phyloP scores from a whole-genome alignment of 2,329 filamentous ascomycete species.

The Neofusicoccum kwambonambiense region DNA sequence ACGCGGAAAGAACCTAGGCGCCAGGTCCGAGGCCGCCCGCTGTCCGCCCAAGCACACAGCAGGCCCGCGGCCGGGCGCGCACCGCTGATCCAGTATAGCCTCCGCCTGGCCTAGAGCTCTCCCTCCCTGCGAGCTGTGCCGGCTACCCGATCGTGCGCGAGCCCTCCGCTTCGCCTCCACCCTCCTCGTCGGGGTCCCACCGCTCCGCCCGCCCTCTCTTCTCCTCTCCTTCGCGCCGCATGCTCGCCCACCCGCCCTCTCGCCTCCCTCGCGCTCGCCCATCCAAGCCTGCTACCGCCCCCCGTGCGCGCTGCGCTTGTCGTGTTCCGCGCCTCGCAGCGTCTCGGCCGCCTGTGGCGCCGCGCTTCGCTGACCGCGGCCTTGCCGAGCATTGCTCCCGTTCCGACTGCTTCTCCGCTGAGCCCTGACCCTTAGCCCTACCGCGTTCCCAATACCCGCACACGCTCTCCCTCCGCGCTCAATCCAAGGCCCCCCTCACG shows the following conservation, averaged over 20 bases:
- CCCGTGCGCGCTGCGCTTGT: slow-evolving; percentile 5
- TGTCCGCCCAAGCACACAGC: not conserved
- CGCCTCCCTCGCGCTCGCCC: not conserved
- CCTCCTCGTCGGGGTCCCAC: slow-evolving; percentile 16
- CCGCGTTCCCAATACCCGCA: not conserved
- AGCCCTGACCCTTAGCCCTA: slow-evolving; percentile 13
- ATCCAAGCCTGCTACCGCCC: not conserved
- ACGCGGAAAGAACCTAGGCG: not conserved
- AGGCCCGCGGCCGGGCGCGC: not conserved
- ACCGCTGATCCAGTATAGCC: slow-evolving; percentile 7
- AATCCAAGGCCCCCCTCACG: not conserved
- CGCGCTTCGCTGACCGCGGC: slow-evolving; percentile 1
- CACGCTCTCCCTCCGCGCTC: not conserved
- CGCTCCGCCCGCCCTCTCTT: slow-evolving; percentile 19
- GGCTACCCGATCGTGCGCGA: slow-evolving; percentile 8
- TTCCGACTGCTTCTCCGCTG: slow-evolving; percentile 13
- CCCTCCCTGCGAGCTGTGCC: slow-evolving; percentile 11
- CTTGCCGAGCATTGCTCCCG: slow-evolving; percentile 10
- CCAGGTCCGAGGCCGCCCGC: slow-evolving; percentile 1
- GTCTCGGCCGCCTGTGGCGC: slow-evolving; percentile 9
- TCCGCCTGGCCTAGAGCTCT: slow-evolving; percentile 3
- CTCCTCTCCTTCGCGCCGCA: slow-evolving; percentile 13
- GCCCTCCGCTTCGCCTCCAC: slow-evolving; percentile 13
- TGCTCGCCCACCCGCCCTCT: not conserved
- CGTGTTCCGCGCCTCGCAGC: slow-evolving; percentile 18